Conservation (phyloP, 306 rosid species). For the Sindora glabra region DNA sequence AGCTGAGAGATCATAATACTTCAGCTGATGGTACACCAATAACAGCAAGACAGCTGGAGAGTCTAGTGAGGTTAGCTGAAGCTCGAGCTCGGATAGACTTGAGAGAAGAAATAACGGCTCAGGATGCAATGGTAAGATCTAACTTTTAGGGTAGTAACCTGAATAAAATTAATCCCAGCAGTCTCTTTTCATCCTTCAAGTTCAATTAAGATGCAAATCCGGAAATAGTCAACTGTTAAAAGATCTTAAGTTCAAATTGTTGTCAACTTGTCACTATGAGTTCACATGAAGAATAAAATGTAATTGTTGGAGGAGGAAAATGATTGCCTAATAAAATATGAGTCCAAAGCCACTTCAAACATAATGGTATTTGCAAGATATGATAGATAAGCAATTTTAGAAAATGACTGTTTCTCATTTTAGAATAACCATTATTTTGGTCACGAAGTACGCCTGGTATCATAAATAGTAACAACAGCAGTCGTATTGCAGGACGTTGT, state of each 20-base stretch:
- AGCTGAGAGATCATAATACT: conserved; percentile 65
- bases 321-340: background rate
- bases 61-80: conserved; percentile 90
- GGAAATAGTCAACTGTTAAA: background rate
- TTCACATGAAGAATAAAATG: background rate
- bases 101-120: conserved; percentile 75
- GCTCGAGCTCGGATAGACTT: conserved; percentile 91
- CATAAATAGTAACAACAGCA: conserved; percentile 9
- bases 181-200: background rate
- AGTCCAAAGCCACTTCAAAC: background rate
- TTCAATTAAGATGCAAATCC: background rate
- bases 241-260: background rate
- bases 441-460: background rate
- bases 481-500: conserved; percentile 73
- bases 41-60: conserved; percentile 94
- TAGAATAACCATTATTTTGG: conserved; percentile 10
- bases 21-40: conserved; percentile 91
- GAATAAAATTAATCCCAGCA: conserved; percentile 1
- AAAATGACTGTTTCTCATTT: conserved; percentile 7
- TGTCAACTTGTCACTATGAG: background rate
- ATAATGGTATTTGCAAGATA: background rate
- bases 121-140: conserved; percentile 76
- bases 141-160: conserved; percentile 1
- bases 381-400: background rate
- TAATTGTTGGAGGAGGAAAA: conserved; percentile 2